Percentiles rank a stretch among this genome's conserved stretches.
Evolutionary conservation across 257 asterid species (phyloP).

Genomic region (Galeopsis tetrahit): DNA sequence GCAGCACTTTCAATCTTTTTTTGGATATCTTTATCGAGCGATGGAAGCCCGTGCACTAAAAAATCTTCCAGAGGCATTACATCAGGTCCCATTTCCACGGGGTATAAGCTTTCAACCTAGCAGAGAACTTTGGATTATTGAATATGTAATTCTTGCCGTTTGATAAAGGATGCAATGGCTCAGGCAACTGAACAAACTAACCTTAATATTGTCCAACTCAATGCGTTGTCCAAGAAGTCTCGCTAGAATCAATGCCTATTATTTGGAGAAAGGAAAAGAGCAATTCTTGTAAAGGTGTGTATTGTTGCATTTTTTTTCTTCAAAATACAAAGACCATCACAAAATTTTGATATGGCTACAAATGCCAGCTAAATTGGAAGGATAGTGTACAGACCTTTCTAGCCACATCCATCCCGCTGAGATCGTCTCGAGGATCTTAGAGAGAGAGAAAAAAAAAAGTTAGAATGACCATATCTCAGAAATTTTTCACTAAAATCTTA

Average conservation of each 20-base stretch:
- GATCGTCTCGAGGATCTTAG: constrained; percentile 98
- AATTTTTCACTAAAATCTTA: background rate
- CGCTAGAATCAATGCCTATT: constrained; percentile 89
- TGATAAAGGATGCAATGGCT: constrained; percentile 25
- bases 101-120: constrained; percentile 93
- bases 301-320: background rate
- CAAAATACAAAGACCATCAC: constrained; percentile 5
- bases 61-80: constrained; percentile 78
- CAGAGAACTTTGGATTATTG: constrained; percentile 15
- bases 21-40: constrained; percentile 67
- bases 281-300: constrained; percentile 18
- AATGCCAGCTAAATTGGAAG: constrained; percentile 22
- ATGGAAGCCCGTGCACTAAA: constrained; percentile 71
- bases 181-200: constrained; percentile 35
- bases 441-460: constrained; percentile 38
- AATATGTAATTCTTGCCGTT: constrained; percentile 18
- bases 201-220: constrained; percentile 76
- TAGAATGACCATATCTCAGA: constrained; percentile 23
- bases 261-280: constrained; percentile 25
- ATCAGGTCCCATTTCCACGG: constrained; percentile 78
- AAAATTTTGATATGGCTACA: background rate
- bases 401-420: constrained; percentile 96
- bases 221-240: constrained; percentile 85
- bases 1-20: constrained; percentile 62
- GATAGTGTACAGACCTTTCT: constrained; percentile 69